A percentile compares a stretch with the other conserved stretches of the same genome.
Evolutionary conservation across 2,329 filamentous ascomycete species (phyloP).

Genomic region (Rachicladosporium sp.): DNA sequence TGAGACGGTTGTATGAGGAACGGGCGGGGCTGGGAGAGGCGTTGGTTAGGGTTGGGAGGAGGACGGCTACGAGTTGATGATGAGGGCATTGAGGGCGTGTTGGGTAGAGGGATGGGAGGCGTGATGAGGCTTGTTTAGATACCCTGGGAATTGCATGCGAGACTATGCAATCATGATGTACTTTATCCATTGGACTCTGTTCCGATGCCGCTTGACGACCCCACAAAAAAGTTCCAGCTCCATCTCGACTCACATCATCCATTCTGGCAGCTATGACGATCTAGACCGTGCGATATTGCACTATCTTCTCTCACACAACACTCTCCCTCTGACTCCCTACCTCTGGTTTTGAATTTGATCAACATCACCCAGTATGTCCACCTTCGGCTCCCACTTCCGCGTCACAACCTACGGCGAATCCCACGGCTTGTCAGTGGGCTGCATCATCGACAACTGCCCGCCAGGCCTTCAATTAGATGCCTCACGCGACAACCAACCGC

Average conservation of each 20-base stretch:
- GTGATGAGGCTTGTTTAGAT: too few species aligned
- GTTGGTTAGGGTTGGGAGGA: constrained; percentile 7
- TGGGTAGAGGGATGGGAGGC: too few species aligned
- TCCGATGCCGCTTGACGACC: too few species aligned
- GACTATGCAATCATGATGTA: too few species aligned
- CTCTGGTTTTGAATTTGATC: not conserved
- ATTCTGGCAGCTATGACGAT: too few species aligned
- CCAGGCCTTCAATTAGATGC: constrained; percentile 79
- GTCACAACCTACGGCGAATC: constrained; percentile 82
- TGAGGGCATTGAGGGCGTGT: too few species aligned
- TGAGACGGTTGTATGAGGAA: constrained; percentile 37
- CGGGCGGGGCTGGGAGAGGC: constrained; percentile 27
- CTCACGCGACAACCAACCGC: constrained; percentile 68
- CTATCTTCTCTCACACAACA: too few species aligned
- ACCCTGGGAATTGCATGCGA: too few species aligned
- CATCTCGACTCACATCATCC: too few species aligned
- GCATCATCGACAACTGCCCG: constrained; percentile 86
- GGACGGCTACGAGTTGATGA: not conserved
- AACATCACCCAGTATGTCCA: constrained; percentile 53
- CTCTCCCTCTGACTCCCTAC: not conserved
- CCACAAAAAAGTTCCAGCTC: too few species aligned
- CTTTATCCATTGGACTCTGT: too few species aligned
- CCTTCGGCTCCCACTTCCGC: constrained; percentile 69
- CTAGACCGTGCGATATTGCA: too few species aligned
- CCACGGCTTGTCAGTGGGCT: constrained; percentile 85